phyloP scores from a whole-genome alignment of 805 yeast species.

The Candida dendrica region DNA sequence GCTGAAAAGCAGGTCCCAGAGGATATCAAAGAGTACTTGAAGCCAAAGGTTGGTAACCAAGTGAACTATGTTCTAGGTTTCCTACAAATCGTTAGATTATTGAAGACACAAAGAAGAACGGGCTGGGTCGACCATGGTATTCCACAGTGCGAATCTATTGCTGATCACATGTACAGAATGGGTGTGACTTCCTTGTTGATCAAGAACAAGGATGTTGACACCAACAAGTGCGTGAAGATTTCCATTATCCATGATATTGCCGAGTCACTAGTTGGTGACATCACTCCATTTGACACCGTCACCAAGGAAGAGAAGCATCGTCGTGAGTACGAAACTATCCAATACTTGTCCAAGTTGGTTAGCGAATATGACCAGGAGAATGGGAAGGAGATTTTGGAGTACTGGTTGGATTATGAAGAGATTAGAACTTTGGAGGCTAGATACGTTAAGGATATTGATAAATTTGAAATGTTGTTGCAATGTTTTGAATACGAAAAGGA shows the following conservation, averaged over 20 bases:
- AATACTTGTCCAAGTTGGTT: conserved; percentile 54
- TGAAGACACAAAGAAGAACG: conserved; percentile 79
- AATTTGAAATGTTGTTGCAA: conserved; percentile 78
- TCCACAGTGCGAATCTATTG: conserved; percentile 49
- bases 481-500: conserved; percentile 78
- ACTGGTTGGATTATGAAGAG: conserved; percentile 88
- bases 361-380: conserved; percentile 56
- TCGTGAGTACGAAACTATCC: conserved; percentile 69
- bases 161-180: conserved; percentile 98
- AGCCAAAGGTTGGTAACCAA: conserved; percentile 11
- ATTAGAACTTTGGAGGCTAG: conserved; percentile 76
- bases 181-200: conserved; percentile 70
- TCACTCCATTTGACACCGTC: conserved; percentile 74
- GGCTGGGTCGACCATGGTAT: conserved; percentile 80
- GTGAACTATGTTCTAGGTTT: conserved; percentile 49
- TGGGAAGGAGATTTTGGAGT: conserved; percentile 55
- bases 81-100: conserved; percentile 57
- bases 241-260: conserved; percentile 93
- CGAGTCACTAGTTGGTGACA: conserved; percentile 90
- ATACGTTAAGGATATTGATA: conserved; percentile 91
- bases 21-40: conserved; percentile 31
- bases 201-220: conserved; percentile 42
- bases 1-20: conserved; percentile 49
- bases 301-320: conserved; percentile 77
- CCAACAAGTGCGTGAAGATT: conserved; percentile 70